Evolutionary conservation across 2,329 filamentous ascomycete genomes (phyloP), one percentile per base, ranked within the genome.

Genomic region (Ophiostoma fasciatum): DNA sequence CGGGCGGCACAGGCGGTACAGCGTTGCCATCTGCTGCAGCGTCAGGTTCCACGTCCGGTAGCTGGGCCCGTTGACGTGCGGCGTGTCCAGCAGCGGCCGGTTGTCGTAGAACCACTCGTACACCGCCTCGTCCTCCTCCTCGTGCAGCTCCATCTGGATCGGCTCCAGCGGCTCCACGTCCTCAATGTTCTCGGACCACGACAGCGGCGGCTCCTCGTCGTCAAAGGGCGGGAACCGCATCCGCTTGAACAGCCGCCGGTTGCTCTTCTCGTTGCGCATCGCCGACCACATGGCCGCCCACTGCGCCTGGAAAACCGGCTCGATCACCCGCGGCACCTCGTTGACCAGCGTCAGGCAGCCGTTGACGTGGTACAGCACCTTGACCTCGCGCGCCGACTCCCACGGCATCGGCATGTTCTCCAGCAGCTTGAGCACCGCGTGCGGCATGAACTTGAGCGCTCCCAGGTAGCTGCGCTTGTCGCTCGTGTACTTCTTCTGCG

Each of bases 371-470:
- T 98, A 98, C 11, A 98, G 67, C 20, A 98, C 90, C 61, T 96
- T 96, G 43, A 98, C 92, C 52, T 98, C 90, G 44, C 87, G 75
- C 19, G 84, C 77, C 39, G 85, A 90, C 62, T 98, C 90, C 90
- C 90, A 98, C 0, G 90, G 90, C 90, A 98, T 98, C 4, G 90
- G 90, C 90, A 98, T 98, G 51, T 98, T 98, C 63, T 98, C 90
- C 38, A 98, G 60, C 18, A 98, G 69, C 64, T 98, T 98, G 62
- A 98, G 62, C 10, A 98, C 90, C 6, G 90, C 90, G 55, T 98
- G 90, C 1, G 90, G 90, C 90, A 98, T 98, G 62, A 94, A 98
- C 62, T 98, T 98, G 44, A 98, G 62, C 23, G 92, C 90, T 44
- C 92, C 92, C 32, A 98, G 70, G 57, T 98, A 98, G 60, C 87